Evolutionary conservation across 306 rosid species (phyloP).

Genomic region (Corylus americana): DNA sequence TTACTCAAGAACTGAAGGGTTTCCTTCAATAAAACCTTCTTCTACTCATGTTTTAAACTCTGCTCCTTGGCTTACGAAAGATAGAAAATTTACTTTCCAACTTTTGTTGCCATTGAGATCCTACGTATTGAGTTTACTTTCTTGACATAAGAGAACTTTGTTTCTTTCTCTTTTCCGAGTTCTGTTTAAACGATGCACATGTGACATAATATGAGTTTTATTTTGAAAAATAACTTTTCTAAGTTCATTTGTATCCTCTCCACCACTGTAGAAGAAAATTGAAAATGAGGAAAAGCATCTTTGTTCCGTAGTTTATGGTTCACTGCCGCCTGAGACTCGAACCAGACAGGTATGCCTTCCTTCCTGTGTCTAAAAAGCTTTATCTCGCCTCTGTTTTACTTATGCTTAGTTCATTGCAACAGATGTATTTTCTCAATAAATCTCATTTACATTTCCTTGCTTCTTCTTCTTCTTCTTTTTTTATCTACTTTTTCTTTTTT

Average conservation of each 20-base stretch:
- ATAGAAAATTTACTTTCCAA: neutral
- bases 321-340: constrained; percentile 96
- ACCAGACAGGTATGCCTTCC: constrained; percentile 80
- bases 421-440: neutral
- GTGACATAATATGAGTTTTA: constrained; percentile 3
- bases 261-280: constrained; percentile 58
- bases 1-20: neutral
- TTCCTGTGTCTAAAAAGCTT: constrained; percentile 21
- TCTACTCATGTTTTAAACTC: constrained; percentile 5
- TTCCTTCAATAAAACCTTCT: constrained; percentile 15
- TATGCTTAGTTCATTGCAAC: neutral
- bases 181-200: constrained; percentile 14
- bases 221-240: constrained; percentile 26
- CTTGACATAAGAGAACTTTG: constrained; percentile 8
- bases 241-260: constrained; percentile 16
- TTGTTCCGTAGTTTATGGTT: constrained; percentile 96
- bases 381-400: constrained; percentile 15
- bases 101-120: neutral
- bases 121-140: neutral
- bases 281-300: constrained; percentile 72
- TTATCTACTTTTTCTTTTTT: neutral
- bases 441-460: neutral
- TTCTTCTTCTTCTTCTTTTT: neutral
- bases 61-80: constrained; percentile 20
- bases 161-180: constrained; percentile 8